Evolutionary conservation across 2,329 filamentous ascomycete species (phyloP).

Genomic region (Fusarium dlaminii): DNA sequence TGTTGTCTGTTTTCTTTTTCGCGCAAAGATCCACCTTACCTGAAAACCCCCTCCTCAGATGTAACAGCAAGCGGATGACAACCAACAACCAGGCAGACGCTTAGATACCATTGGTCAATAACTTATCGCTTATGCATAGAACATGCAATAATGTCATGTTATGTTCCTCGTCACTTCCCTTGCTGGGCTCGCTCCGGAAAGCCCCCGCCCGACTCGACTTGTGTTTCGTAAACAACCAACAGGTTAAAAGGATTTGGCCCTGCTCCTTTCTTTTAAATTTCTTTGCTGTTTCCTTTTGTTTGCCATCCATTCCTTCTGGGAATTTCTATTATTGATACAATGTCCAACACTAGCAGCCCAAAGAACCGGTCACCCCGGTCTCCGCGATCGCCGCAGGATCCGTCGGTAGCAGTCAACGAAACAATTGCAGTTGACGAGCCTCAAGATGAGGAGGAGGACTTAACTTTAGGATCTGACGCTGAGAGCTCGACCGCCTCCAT

Average conservation of each 20-base stretch:
- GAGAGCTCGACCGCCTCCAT: neutral
- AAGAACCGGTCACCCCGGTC: neutral
- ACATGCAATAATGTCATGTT: neutral
- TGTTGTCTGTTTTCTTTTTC: neutral
- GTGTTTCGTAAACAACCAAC: neutral
- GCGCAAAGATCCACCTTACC: neutral
- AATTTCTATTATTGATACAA: rapidly evolving
- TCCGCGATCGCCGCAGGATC: neutral
- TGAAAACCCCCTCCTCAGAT: neutral
- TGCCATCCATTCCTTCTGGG: rapidly evolving
- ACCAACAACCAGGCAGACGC: neutral
- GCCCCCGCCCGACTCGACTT: rapidly evolving
- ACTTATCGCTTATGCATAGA: neutral
- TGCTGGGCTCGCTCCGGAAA: neutral
- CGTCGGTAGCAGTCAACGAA: neutral
- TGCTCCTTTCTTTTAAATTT: neutral
- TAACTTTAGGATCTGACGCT: neutral
- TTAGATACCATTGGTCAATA: neutral
- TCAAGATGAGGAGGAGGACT: neutral
- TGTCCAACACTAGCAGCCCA: neutral
- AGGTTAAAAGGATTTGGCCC: rapidly evolving
- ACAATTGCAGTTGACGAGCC: neutral
- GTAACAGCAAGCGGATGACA: neutral
- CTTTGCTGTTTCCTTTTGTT: rapidly evolving
- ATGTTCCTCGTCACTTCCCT: neutral